A percentile compares a stretch with the other conserved stretches of the same genome.
Conservation (phyloP, 164 flowering plant genomes). For the Stephania cephalantha region DNA sequence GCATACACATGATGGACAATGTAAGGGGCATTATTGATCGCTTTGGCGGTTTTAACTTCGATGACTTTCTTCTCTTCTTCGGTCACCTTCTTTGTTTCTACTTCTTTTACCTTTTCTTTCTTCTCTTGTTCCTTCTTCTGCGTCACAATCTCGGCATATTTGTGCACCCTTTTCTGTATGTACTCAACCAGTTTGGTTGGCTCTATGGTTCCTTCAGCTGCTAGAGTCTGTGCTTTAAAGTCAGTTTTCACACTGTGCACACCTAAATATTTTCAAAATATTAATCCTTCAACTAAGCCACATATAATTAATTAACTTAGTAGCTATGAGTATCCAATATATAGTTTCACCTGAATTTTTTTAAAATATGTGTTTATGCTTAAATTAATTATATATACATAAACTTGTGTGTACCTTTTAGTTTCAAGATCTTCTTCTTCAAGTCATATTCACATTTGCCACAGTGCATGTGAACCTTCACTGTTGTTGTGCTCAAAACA, state of each 20-base stretch:
- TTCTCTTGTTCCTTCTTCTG: conserved; percentile 25
- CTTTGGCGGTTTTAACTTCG: conserved; percentile 27
- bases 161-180: conserved; percentile 44
- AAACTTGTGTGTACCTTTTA: conserved; percentile 33
- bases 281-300: not conserved
- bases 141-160: conserved; percentile 50
- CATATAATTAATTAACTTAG: not conserved
- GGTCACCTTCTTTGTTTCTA: not conserved
- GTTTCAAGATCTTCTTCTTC: conserved; percentile 36
- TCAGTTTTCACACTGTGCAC: conserved; percentile 51
- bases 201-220: conserved; percentile 55
- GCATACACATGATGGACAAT: conserved; percentile 63
- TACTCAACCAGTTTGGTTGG: conserved; percentile 34
- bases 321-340: no score
- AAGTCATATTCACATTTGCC: conserved; percentile 51
- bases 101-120: conserved; percentile 14
- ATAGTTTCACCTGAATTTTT: no score
- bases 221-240: conserved; percentile 48
- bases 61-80: conserved; percentile 23
- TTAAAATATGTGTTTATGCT: no score
- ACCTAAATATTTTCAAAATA: conserved; percentile 23
- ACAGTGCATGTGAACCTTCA: conserved; percentile 60
- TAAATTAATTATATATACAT: no score
- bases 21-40: conserved; percentile 31
- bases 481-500: conserved; percentile 23